These are phyloP conservation scores for Cercospora berteroae DNA, from an alignment of 2,329 filamentous ascomycete species.

Conservation along the genomic window DNA sequence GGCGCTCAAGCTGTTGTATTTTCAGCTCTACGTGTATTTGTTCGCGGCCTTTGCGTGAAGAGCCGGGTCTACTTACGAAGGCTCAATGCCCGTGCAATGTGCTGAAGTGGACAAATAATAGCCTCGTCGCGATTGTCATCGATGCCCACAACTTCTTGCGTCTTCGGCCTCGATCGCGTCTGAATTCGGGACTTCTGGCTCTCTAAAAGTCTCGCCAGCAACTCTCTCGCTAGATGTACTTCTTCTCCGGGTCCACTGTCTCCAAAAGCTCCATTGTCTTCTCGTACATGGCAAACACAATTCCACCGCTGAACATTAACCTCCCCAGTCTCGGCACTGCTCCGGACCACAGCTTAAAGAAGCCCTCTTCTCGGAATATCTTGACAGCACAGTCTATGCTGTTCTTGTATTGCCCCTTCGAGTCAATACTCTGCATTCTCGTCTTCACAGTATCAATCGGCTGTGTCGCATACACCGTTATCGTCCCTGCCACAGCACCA, in stretches of 20 bases:
- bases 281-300: slow-evolving; percentile 97
- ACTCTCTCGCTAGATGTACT: slow-evolving; percentile 74
- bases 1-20: no score
- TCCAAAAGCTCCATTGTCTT: slow-evolving; percentile 91
- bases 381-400: slow-evolving; percentile 76
- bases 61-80: no score
- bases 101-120: no score
- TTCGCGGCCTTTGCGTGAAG: no score
- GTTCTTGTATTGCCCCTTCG: slow-evolving; percentile 77
- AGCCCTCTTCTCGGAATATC: slow-evolving; percentile 85
- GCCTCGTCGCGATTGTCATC: no score
- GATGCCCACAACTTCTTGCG: no score
- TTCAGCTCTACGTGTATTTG: no score
- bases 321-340: slow-evolving; percentile 81
- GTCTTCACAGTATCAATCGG: slow-evolving; percentile 94
- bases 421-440: slow-evolving; percentile 92
- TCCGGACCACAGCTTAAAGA: slow-evolving; percentile 91
- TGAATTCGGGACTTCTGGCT: no score
- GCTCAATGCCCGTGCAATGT: no score
- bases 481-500: slow-evolving; percentile 81
- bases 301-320: slow-evolving; percentile 86
- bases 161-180: no score
- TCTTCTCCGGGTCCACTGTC: slow-evolving; percentile 74
- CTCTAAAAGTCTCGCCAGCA: no score
- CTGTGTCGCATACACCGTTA: slow-evolving; percentile 76